Base-by-base conservation (phyloP, 176 grass and related monocot genomes). In the Lolium rigidum region DNA sequence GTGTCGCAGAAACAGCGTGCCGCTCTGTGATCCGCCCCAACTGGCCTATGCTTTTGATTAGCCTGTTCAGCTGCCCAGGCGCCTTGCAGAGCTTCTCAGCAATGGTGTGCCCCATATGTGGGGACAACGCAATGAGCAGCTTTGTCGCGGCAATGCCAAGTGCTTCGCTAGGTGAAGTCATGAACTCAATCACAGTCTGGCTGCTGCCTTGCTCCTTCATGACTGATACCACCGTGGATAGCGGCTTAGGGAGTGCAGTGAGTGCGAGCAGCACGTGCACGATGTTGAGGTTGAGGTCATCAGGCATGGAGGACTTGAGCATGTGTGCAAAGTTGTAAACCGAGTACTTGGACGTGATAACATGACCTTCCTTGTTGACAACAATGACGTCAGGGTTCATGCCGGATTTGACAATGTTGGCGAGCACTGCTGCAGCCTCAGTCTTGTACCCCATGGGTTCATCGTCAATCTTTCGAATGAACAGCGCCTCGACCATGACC, bases 281-380 rank as follows among this genome's bases (percentile, higher is more conserved):
- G 39, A 99, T 63, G 66, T 88, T 93, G 22, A 90, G 82, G 83
- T 94, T 99, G 70, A 99, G 88, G 2, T 76, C 67, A 26, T 96
- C 88, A 14, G 88, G 86, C 79, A 88, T 88, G 77, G 94, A 91
- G 63, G 60, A 41, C 76, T 88, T 96, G 17, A 99, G 86, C 97
- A 99, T 94, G 88, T 96, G 94, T 22, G 85, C 88, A 1, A 96
- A 83, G 86, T 96, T 99, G 82, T 96, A 99, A 13, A 99, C 90
- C 0, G 97, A 92, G 67, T 99, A 94, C 82, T 94, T 95, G 50
- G 97, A 99, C 0, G 91, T 91, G 65, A 99, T 86, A 75, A 89
- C 88, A 26, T 99, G 97, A 73, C 97, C 97, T 84, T 96, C 89
- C 80, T 96, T 99, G 80, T 96, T 96, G 41, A 96, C 87, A 35